A percentile compares a stretch with the other conserved stretches of the same genome.
Conservation (phyloP, 2,329 filamentous ascomycete species). For the Penicillium sp. region DNA sequence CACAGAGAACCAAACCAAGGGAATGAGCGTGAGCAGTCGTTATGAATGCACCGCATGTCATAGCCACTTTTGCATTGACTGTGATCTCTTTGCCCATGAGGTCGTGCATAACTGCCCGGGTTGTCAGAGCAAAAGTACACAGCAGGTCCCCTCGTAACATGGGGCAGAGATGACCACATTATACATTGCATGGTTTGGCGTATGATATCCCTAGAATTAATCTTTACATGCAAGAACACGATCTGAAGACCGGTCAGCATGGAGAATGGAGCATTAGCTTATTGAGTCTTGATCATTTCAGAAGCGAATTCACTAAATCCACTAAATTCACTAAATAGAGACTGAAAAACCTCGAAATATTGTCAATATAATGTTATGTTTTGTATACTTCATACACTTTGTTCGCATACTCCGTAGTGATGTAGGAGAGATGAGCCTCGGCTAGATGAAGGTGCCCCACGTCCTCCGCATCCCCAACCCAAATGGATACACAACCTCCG, state of each 20-base stretch:
- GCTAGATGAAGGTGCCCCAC: conserved; percentile 12
- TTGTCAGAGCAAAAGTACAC: conserved; percentile 59
- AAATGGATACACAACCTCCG: neutral
- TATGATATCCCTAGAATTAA: conserved; percentile 5
- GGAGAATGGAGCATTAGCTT: too few species aligned
- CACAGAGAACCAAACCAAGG: conserved; percentile 51
- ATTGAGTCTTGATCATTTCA: too few species aligned
- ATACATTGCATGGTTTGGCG: conserved; percentile 16
- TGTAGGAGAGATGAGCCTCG: conserved; percentile 9
- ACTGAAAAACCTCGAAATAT: too few species aligned
- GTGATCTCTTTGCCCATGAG: conserved; percentile 93
- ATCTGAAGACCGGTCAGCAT: too few species aligned
- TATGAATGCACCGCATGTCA: conserved; percentile 88
- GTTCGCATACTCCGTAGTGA: too few species aligned
- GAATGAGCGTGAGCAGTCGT: conserved; percentile 79
- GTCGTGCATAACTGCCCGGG: conserved; percentile 94
- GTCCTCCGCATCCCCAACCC: conserved; percentile 3
- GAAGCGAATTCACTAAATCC: too few species aligned
- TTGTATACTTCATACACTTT: too few species aligned
- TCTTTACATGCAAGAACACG: too few species aligned
- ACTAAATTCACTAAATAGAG: too few species aligned
- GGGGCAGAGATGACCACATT: conserved; percentile 9
- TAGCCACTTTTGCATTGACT: conserved; percentile 96
- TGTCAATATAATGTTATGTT: too few species aligned
- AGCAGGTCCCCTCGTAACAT: neutral